Percentiles rank a stretch among this genome's conserved stretches.
Conservation (phyloP, 2,329 filamentous ascomycete genomes). For the Calonectria multiphialidica region DNA sequence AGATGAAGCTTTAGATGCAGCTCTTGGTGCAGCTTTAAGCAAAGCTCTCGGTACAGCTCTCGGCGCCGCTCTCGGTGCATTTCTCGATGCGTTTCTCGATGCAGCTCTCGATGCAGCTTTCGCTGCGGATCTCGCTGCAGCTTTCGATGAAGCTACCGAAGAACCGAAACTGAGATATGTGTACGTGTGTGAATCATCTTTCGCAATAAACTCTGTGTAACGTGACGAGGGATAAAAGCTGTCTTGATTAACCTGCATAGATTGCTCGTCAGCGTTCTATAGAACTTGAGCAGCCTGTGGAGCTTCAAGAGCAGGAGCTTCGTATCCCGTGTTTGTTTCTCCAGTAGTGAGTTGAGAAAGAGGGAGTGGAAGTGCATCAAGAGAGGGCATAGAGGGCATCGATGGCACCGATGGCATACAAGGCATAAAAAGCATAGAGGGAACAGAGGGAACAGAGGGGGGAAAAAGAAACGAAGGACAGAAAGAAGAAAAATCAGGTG, state of each 20-base stretch:
- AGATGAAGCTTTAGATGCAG: no score
- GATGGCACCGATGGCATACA: no score
- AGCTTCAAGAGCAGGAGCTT: slow-evolving; percentile 11
- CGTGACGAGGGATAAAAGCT: neutral
- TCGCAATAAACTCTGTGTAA: neutral
- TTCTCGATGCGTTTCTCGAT: no score
- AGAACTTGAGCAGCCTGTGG: slow-evolving; percentile 22
- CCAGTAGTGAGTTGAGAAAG: neutral
- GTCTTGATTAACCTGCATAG: slow-evolving; percentile 4
- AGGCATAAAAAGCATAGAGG: no score
- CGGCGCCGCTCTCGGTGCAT: no score
- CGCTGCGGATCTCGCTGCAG: no score
- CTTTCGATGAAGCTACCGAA: neutral
- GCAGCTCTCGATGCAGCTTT: no score
- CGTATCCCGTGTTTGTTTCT: neutral
- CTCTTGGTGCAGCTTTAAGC: no score
- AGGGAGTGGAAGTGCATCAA: neutral
- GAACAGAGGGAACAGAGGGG: neutral
- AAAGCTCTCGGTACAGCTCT: no score
- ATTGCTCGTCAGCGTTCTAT: slow-evolving; percentile 26
- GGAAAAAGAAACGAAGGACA: neutral
- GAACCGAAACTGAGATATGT: slow-evolving; percentile 1
- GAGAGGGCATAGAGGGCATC: neutral
- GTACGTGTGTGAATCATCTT: neutral
- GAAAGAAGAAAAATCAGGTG: neutral